Evolutionary conservation across 768 basidiomycete genomes (phyloP).

Genomic region (Exsudoporus frostii): DNA sequence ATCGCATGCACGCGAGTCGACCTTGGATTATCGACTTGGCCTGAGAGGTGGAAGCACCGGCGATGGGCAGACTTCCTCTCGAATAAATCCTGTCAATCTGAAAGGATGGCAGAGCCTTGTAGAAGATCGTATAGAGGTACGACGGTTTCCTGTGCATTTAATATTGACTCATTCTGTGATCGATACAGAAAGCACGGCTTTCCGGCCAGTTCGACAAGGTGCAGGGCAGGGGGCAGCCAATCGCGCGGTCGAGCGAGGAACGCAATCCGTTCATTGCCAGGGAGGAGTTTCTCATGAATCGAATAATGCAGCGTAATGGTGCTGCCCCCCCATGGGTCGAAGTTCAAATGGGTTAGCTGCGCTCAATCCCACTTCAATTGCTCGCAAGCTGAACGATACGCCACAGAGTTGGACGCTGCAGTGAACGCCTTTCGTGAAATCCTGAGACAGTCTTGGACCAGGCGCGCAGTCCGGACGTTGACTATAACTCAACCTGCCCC

Average conservation of each 20-base stretch:
- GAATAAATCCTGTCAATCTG: conserved; percentile 56
- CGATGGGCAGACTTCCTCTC: conserved; percentile 13
- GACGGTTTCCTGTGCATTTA: conserved; percentile 4
- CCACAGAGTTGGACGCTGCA: conserved; percentile 62
- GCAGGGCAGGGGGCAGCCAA: conserved; percentile 60
- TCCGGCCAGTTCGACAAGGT: conserved; percentile 72
- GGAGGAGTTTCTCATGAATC: conserved; percentile 83
- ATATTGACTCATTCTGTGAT: not conserved
- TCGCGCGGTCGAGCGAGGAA: conserved; percentile 42
- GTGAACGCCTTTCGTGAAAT: conserved; percentile 60
- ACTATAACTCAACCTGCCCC: conserved; percentile 42
- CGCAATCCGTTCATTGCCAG: conserved; percentile 66
- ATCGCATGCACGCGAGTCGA: conserved; percentile 64
- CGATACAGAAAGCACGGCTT: conserved; percentile 53
- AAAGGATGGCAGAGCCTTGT: conserved; percentile 75
- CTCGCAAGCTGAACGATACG: not conserved
- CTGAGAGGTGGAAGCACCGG: conserved; percentile 30
- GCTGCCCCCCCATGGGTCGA: conserved; percentile 87
- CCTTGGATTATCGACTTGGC: conserved; percentile 73
- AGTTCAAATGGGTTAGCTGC: conserved; percentile 60
- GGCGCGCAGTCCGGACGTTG: conserved; percentile 65
- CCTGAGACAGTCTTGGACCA: conserved; percentile 67
- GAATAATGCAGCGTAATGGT: conserved; percentile 79
- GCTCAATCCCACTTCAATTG: not conserved
- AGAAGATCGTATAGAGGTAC: conserved; percentile 79